A percentile compares a stretch with the other conserved stretches of the same genome.
phyloP scores from a whole-genome alignment of 495 filamentous ascomycete species.

The Penicillium subrubescens region DNA sequence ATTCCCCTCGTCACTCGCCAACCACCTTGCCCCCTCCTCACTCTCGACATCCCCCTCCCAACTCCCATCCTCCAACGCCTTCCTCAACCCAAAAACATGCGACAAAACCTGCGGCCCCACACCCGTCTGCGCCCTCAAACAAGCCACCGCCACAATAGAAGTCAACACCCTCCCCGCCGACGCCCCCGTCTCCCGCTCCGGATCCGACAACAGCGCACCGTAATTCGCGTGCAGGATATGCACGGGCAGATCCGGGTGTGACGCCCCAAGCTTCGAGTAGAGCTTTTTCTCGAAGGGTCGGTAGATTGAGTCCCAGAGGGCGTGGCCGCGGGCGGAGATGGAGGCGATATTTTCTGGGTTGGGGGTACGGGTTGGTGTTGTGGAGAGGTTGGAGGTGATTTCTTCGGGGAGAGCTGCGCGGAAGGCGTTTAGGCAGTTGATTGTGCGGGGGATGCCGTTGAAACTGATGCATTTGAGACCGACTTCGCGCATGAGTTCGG shows the following conservation, averaged over 20 bases:
- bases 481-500: conserved; percentile 77
- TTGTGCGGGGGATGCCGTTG: conserved; percentile 80
- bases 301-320: conserved; percentile 74
- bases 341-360: conserved; percentile 48
- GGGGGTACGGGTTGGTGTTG: conserved; percentile 22
- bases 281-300: conserved; percentile 69
- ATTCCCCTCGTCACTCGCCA: conserved; percentile 73
- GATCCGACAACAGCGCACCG: conserved; percentile 68
- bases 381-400: conserved; percentile 21
- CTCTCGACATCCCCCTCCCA: conserved; percentile 55
- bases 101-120: conserved; percentile 77
- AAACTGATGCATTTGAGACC: conserved; percentile 82
- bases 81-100: conserved; percentile 74
- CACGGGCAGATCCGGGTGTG: conserved; percentile 79
- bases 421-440: conserved; percentile 76
- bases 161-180: conserved; percentile 65
- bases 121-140: conserved; percentile 71
- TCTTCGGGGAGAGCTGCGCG: conserved; percentile 50
- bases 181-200: conserved; percentile 53
- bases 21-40: conserved; percentile 59
- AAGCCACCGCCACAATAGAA: conserved; percentile 68
- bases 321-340: conserved; percentile 56
- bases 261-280: conserved; percentile 61
- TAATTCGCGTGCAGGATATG: conserved; percentile 72
- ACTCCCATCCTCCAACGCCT: conserved; percentile 68